Base-by-base conservation (phyloP, 2,329 filamentous ascomycete species). In the Monilinia laxa region DNA sequence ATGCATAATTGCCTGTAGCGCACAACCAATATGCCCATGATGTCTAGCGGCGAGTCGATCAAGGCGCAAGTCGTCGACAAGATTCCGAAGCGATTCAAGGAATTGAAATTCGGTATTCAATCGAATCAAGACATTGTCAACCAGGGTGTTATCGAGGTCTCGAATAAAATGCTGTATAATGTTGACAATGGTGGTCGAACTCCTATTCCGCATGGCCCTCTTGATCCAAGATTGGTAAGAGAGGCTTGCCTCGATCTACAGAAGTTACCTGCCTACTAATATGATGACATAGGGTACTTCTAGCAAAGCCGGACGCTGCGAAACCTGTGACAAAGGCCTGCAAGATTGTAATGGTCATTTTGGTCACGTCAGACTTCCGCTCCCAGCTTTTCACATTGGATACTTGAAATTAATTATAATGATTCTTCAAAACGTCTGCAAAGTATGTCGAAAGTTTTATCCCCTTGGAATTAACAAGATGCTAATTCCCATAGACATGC, bases 361-460 rank as follows among this genome's bases (percentile, higher is more conserved):
- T 75, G 95, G 95, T 57, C 90, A 97, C 79, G 90, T 99, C 74
- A 88, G 91, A 74, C 85, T 99, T 18, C 92, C 94, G 1, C 82
- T 99, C 62, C 95, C 95, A 4, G 92, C 90, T 54, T 98, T 98
- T 76, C 95, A 99, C 76, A 93, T 98, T 71, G 95, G 95, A 49
- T 99, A 97, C 77, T 86, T 99, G 73, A 95, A 93, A 77, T 93
- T 96, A 77, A 92, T 95, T 70, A 94, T 96, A 76, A 89, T 89
- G 55, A 93, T 97, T 66, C 83, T 99, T 31, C 93, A 98, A 77
- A 90, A 95, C 75, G 96, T 99, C 71, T 99, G 95, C 87, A 99
- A 97, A 77, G 81, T 84, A 76, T 54, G 75, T 25, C 9, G 16
- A 54, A 38, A 42, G 25, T 56, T 42, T 20, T 57, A 16, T 59